Conservation (phyloP, 352 stramenopile genomes). For the Blastocystis sp. region DNA sequence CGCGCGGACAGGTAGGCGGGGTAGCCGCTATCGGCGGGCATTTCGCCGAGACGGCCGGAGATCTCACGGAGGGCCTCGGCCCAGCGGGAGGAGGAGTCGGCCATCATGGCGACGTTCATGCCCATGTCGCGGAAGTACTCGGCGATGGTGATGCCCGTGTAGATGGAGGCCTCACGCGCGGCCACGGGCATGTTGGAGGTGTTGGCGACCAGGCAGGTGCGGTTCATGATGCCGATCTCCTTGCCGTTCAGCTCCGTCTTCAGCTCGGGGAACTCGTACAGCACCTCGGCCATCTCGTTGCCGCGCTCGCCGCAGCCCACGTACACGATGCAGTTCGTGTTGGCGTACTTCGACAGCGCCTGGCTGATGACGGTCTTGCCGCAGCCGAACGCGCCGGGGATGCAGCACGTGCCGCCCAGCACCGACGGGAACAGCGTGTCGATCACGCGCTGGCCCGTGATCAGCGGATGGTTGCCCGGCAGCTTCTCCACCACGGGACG, state of each 20-base stretch:
- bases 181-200: slow-evolving; percentile 99
- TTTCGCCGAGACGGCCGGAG: slow-evolving; percentile 97
- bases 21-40: slow-evolving; percentile 95
- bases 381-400: slow-evolving; percentile 89
- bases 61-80: slow-evolving; percentile 99
- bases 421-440: slow-evolving; percentile 98
- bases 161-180: slow-evolving; percentile 97
- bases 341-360: slow-evolving; percentile 98
- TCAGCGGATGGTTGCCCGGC: slow-evolving; percentile 91
- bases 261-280: slow-evolving; percentile 70
- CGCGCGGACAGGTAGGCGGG: slow-evolving; percentile 95
- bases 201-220: slow-evolving; percentile 96
- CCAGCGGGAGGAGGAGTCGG: slow-evolving; percentile 98
- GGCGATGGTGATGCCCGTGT: slow-evolving; percentile 96
- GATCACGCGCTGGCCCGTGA: slow-evolving; percentile 96
- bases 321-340: slow-evolving; percentile 97
- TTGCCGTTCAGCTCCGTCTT: slow-evolving; percentile 92
- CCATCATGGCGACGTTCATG: slow-evolving; percentile 99
- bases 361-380: slow-evolving; percentile 87
- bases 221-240: slow-evolving; percentile 98
- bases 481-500: slow-evolving; percentile 96
- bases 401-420: slow-evolving; percentile 93
- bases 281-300: slow-evolving; percentile 95
- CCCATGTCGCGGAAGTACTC: slow-evolving; percentile 98
- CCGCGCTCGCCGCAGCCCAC: slow-evolving; percentile 97